Percentiles rank a stretch among this genome's conserved stretches.
Evolutionary conservation across 768 basidiomycete genomes (phyloP).

Genomic region (Mycena metata): DNA sequence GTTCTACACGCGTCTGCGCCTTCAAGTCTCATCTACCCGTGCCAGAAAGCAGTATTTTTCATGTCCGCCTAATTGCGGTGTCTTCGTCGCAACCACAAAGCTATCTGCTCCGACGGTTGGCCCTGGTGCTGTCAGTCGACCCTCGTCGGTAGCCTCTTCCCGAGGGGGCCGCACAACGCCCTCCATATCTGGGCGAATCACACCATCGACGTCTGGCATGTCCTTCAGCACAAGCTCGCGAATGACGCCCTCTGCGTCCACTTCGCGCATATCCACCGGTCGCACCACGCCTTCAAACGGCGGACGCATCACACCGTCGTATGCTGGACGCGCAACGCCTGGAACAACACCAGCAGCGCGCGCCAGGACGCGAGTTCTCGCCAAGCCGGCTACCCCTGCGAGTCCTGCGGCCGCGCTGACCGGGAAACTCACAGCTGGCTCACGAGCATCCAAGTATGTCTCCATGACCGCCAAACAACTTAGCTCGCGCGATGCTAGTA

Average conservation of each 20-base stretch:
- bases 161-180: constrained; percentile 74
- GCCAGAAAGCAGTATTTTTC: constrained; percentile 84
- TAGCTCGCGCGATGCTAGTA: constrained; percentile 58
- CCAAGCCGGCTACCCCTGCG: constrained; percentile 50
- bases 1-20: constrained; percentile 26
- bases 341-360: constrained; percentile 54
- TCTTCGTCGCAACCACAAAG: constrained; percentile 89
- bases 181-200: constrained; percentile 64
- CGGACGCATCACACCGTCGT: constrained; percentile 66
- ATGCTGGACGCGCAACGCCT: constrained; percentile 55
- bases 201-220: constrained; percentile 61
- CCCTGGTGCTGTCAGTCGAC: constrained; percentile 63
- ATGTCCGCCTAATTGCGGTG: constrained; percentile 89
- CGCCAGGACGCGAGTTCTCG: constrained; percentile 43
- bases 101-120: constrained; percentile 84
- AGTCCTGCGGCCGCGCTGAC: constrained; percentile 49
- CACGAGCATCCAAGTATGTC: constrained; percentile 87
- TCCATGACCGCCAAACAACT: constrained; percentile 90
- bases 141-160: constrained; percentile 86
- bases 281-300: constrained; percentile 56
- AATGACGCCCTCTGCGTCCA: constrained; percentile 48
- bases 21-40: constrained; percentile 24
- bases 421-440: constrained; percentile 80
- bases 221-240: constrained; percentile 38
- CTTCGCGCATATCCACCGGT: constrained; percentile 47